phyloP scores from a whole-genome alignment of 1,284 basidiomycete genomes.

The Megacollybia platyphylla region DNA sequence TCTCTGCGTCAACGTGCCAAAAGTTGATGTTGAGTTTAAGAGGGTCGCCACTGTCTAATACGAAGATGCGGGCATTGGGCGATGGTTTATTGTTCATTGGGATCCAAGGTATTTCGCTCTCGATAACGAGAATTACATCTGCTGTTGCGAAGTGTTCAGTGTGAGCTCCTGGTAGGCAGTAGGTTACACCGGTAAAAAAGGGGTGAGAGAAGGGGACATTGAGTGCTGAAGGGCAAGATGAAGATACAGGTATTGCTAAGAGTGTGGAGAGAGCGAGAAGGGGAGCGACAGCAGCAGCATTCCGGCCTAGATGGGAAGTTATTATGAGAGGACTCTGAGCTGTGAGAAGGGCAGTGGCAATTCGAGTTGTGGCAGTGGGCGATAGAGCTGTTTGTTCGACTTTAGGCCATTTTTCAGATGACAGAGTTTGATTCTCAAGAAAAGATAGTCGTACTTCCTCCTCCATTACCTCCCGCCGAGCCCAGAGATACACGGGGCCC shows the following conservation, averaged over 20 bases:
- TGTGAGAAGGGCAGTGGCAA: conserved; percentile 32
- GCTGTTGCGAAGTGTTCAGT: conserved; percentile 35
- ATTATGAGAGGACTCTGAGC: conserved; percentile 51
- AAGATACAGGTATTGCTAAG: conserved; percentile 42
- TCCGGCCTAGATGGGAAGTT: conserved; percentile 50
- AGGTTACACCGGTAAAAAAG: conserved; percentile 37
- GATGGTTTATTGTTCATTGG: conserved; percentile 30
- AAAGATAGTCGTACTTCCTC: conserved; percentile 35
- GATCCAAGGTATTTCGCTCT: conserved; percentile 60
- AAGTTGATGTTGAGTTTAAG: conserved; percentile 40
- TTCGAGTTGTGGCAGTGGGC: conserved; percentile 23
- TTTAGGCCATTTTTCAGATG: conserved; percentile 31
- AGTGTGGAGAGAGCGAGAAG: conserved; percentile 35
- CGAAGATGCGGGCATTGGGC: conserved; percentile 34
- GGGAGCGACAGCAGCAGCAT: conserved; percentile 30
- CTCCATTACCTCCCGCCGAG: conserved; percentile 57
- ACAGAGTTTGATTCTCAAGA: conserved; percentile 16
- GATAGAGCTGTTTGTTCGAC: conserved; percentile 38
- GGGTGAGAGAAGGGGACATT: conserved; percentile 48
- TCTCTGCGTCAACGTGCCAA: conserved; percentile 36
- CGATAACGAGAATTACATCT: conserved; percentile 51
- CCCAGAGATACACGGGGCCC: conserved; percentile 65
- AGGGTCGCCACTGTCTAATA: conserved; percentile 51
- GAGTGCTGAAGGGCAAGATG: conserved; percentile 36
- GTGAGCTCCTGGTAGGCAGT: conserved; percentile 25